Conservation (phyloP, 345 rosid genomes). For the Balakata baccata region DNA sequence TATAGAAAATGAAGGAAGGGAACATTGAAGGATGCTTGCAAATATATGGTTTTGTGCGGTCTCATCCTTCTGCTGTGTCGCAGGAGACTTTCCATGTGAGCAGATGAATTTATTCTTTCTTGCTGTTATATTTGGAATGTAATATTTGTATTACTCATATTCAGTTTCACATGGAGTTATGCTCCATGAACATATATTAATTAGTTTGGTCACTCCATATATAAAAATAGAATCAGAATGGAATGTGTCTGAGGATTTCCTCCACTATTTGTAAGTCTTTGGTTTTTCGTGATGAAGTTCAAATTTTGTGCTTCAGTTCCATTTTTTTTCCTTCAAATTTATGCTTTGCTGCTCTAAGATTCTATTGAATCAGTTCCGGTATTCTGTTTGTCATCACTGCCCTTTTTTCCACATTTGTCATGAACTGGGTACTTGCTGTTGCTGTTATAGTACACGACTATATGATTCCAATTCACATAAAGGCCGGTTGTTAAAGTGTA, state of each 20-base stretch:
- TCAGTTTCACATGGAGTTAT: constrained; percentile 33
- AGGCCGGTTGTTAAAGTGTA: too few relatives aligned
- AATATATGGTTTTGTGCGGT: constrained; percentile 22
- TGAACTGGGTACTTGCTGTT: too few relatives aligned
- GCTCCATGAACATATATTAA: constrained; percentile 21
- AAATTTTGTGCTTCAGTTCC: neutral
- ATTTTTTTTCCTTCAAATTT: neutral
- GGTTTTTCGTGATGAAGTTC: neutral
- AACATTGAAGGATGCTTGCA: constrained; percentile 11
- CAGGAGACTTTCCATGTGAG: constrained; percentile 17
- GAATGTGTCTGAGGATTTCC: neutral
- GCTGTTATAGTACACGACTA: too few relatives aligned
- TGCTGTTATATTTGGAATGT: constrained; percentile 15
- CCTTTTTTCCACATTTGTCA: too few relatives aligned
- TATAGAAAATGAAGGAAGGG: constrained; percentile 16
- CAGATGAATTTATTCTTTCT: constrained; percentile 34
- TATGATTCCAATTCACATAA: too few relatives aligned
- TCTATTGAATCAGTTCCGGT: too few relatives aligned
- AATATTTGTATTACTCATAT: constrained; percentile 22
- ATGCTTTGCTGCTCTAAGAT: neutral
- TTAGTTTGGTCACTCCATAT: constrained; percentile 19
- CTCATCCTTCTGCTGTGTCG: constrained; percentile 17
- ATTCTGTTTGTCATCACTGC: too few relatives aligned
- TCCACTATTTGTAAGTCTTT: neutral
- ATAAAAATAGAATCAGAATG: constrained; percentile 25